phyloP scores from a whole-genome alignment of 257 asterid species.

The Solanum rostratum region DNA sequence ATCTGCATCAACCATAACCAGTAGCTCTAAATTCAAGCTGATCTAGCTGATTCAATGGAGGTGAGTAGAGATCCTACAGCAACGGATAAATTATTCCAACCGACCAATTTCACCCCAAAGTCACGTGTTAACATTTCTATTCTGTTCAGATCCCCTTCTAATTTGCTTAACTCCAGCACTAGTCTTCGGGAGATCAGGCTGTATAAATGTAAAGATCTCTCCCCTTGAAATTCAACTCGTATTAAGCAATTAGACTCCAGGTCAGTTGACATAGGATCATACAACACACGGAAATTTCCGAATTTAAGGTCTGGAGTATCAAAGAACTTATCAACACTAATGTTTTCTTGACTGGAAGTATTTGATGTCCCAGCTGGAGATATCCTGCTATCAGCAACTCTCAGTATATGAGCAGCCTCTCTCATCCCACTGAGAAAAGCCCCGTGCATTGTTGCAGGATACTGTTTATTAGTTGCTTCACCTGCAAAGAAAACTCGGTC shows the following conservation, averaged over 20 bases:
- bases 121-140: conserved; percentile 36
- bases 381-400: conserved; percentile 41
- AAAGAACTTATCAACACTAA: conserved; percentile 31
- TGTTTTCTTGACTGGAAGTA: conserved; percentile 11
- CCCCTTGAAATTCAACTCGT: conserved; percentile 39
- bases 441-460: conserved; percentile 99
- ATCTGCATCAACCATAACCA: neutral
- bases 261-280: conserved; percentile 47
- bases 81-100: conserved; percentile 35
- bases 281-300: conserved; percentile 51
- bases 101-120: conserved; percentile 47
- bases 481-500: conserved; percentile 95
- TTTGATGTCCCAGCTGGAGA: conserved; percentile 18
- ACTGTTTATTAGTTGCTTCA: conserved; percentile 92
- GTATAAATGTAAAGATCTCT: conserved; percentile 31
- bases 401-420: conserved; percentile 87
- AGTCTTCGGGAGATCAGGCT: conserved; percentile 47
- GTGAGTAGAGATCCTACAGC: conserved; percentile 51
- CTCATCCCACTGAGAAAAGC: conserved; percentile 98
- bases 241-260: conserved; percentile 43
- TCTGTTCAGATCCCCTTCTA: conserved; percentile 60
- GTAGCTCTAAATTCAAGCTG: neutral
- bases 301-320: conserved; percentile 59
- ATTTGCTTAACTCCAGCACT: conserved; percentile 45
- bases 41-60: conserved; percentile 34